phyloP scores from a whole-genome alignment of 371 early-diverging fungal species.

The Rhizopus sp. region DNA sequence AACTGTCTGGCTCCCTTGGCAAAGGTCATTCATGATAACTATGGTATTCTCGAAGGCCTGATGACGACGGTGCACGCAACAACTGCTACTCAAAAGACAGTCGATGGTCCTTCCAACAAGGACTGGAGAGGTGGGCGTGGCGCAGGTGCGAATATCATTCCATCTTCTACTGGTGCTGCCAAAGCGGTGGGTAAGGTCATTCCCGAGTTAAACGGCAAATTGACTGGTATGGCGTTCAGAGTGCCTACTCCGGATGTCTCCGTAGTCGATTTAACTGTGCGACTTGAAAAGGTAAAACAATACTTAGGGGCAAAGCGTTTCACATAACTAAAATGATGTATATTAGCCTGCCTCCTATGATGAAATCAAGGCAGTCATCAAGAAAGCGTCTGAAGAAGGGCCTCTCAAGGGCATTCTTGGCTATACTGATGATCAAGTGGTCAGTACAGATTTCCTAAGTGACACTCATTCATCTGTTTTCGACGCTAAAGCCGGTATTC shows the following conservation, averaged over 20 bases:
- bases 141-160: conserved; percentile 98
- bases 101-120: conserved; percentile 97
- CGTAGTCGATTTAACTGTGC: conserved; percentile 97
- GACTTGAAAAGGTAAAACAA: conserved; percentile 70
- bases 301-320: neutral
- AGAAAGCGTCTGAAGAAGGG: conserved; percentile 77
- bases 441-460: conserved; percentile 96
- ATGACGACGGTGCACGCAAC: conserved; percentile 99
- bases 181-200: conserved; percentile 99
- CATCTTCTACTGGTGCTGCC: conserved; percentile 99
- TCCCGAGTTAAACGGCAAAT: conserved; percentile 95
- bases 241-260: conserved; percentile 98
- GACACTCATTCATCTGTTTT: conserved; percentile 92
- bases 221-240: conserved; percentile 99
- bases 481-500: conserved; percentile 97
- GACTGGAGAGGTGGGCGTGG: conserved; percentile 98
- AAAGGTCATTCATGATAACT: conserved; percentile 96
- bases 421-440: conserved; percentile 97
- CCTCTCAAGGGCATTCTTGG: conserved; percentile 92
- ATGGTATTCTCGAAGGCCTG: conserved; percentile 80
- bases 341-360: conserved; percentile 80
- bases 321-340: neutral
- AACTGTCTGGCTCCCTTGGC: conserved; percentile 99
- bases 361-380: conserved; percentile 86
- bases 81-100: conserved; percentile 99